These are phyloP conservation scores for Scheffersomyces illinoinensis DNA, from an alignment of 1,139 yeast species.

Conservation along the genomic window DNA sequence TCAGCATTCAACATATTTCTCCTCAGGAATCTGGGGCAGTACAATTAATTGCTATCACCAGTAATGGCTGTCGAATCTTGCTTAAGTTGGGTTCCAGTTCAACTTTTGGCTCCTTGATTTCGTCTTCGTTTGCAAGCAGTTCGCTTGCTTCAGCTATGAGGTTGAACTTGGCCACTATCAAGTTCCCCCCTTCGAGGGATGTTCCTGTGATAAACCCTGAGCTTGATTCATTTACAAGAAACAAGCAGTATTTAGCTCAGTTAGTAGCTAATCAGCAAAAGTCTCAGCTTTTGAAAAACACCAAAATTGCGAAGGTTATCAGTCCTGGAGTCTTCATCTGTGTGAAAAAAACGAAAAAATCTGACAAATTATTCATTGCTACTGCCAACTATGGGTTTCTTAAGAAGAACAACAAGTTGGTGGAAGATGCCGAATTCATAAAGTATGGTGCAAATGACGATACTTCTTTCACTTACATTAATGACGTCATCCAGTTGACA, in stretches of 20 bases:
- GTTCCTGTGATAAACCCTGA: constrained; percentile 56
- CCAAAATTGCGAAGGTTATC: constrained; percentile 54
- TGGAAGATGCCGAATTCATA: constrained; percentile 81
- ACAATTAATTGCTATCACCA: constrained; percentile 81
- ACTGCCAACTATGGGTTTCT: constrained; percentile 84
- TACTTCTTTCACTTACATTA: constrained; percentile 46
- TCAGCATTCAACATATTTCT: constrained; percentile 63
- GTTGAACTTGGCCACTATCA: constrained; percentile 51
- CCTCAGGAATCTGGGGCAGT: constrained; percentile 67
- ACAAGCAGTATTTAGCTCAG: constrained; percentile 45
- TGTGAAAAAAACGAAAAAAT: constrained; percentile 43
- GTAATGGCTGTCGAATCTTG: constrained; percentile 80
- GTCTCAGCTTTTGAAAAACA: constrained; percentile 46
- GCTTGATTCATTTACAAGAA: constrained; percentile 44
- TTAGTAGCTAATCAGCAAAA: constrained; percentile 46
- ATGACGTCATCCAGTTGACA: constrained; percentile 70
- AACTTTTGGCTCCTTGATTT: constrained; percentile 30
- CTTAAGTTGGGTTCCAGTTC: constrained; percentile 48
- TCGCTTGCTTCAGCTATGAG: constrained; percentile 20
- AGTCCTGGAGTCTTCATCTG: constrained; percentile 82
- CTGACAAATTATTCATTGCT: constrained; percentile 65
- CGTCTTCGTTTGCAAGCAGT: constrained; percentile 20
- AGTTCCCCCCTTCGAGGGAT: constrained; percentile 75
- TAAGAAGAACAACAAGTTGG: constrained; percentile 65
- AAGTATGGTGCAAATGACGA: constrained; percentile 47